phyloP scores from a whole-genome alignment of 2,329 filamentous ascomycete genomes.

The Purpureocillium lavendulum region DNA sequence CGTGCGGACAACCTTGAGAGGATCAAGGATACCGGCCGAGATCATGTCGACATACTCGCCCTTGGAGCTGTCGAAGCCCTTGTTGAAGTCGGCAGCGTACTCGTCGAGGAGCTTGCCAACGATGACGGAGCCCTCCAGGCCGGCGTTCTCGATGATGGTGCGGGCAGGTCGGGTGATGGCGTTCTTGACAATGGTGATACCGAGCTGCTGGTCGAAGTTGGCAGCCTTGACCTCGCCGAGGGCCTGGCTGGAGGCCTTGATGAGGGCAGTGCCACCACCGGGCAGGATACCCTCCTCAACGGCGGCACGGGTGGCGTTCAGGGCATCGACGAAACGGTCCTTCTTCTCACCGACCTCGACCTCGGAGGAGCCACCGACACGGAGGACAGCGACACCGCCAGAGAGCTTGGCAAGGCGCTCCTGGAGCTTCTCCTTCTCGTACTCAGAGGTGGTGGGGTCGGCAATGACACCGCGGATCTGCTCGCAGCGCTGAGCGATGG shows the following conservation, averaged over 20 bases:
- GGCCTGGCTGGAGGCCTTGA: conserved; percentile 92
- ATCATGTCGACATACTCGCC: conserved; percentile 99
- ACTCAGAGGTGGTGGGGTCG: conserved; percentile 91
- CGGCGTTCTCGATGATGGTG: conserved; percentile 96
- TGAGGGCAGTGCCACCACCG: conserved; percentile 93
- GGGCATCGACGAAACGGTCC: conserved; percentile 95
- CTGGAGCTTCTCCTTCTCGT: conserved; percentile 99
- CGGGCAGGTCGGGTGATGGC: conserved; percentile 93
- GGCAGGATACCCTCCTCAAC: conserved; percentile 99
- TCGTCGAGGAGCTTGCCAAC: conserved; percentile 98
- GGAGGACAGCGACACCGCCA: conserved; percentile 98
- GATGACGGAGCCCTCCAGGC: conserved; percentile 88
- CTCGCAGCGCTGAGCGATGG: conserved; percentile 90
- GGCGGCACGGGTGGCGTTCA: conserved; percentile 95
- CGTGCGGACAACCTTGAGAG: conserved; percentile 98
- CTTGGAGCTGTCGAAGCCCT: conserved; percentile 92
- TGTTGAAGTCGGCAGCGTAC: conserved; percentile 89
- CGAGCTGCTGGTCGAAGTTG: conserved; percentile 99
- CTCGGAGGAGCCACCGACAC: conserved; percentile 94
- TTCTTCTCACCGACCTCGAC: conserved; percentile 99
- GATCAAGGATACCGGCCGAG: conserved; percentile 89
- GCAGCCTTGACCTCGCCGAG: conserved; percentile 72
- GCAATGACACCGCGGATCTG: conserved; percentile 97
- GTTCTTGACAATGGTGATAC: conserved; percentile 94
- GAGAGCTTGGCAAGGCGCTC: conserved; percentile 99